These are phyloP conservation scores for Thecaphora frezii DNA, from an alignment of 1,284 basidiomycete genomes.

Conservation along the genomic window DNA sequence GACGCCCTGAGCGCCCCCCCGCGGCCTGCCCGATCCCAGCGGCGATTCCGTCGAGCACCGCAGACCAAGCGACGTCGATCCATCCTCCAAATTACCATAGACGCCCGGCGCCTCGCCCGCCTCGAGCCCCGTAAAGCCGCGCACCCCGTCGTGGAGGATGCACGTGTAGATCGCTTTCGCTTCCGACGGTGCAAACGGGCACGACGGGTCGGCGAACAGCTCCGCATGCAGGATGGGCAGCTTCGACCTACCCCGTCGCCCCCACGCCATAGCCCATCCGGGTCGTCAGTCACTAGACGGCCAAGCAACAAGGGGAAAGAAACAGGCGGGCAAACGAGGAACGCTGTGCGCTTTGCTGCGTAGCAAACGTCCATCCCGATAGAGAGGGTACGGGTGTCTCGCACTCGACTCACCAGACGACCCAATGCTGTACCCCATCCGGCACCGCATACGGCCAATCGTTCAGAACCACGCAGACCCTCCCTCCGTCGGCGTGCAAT, in stretches of 20 bases:
- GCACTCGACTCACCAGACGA: slow-evolving; percentile 30
- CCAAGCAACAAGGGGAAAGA: too few species aligned
- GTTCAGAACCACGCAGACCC: slow-evolving; percentile 36
- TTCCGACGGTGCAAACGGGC: slow-evolving; percentile 12
- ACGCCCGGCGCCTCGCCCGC: slow-evolving; percentile 4
- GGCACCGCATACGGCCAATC: slow-evolving; percentile 55
- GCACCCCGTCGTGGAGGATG: slow-evolving; percentile 41
- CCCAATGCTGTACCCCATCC: slow-evolving; percentile 30
- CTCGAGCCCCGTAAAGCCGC: slow-evolving; percentile 31
- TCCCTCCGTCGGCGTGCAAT: slow-evolving; percentile 4
- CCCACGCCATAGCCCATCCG: too few species aligned
- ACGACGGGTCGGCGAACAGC: slow-evolving; percentile 19
- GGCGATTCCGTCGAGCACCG: slow-evolving; percentile 3
- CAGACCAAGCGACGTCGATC: too few species aligned
- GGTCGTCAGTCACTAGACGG: not conserved
- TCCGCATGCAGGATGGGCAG: slow-evolving; percentile 26
- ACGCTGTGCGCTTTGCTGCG: too few species aligned
- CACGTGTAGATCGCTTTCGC: slow-evolving; percentile 25
- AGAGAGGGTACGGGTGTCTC: not conserved
- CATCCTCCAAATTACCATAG: not conserved
- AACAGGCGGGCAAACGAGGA: too few species aligned
- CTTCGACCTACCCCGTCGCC: slow-evolving; percentile 13
- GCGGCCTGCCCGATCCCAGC: slow-evolving; percentile 9
- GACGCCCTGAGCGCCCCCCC: not conserved
- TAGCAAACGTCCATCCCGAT: too few species aligned